These are phyloP conservation scores for Starmera pachycereana DNA, from an alignment of 805 yeast species.

Conservation along the genomic window DNA sequence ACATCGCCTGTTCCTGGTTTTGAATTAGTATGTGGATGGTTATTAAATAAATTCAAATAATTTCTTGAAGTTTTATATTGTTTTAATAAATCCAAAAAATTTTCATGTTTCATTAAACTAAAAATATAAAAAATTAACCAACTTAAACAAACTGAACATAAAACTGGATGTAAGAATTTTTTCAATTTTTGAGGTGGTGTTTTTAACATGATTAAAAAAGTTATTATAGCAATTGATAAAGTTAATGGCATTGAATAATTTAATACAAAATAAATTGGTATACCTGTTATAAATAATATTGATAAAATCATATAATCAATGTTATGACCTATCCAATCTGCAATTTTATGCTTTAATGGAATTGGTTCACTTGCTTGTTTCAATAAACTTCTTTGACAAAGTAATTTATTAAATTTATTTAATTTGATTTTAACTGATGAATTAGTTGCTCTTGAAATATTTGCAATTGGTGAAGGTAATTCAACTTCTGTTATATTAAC, in stretches of 20 bases:
- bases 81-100: slow-evolving; percentile 40
- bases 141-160: slow-evolving; percentile 55
- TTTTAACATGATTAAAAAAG: slow-evolving; percentile 39
- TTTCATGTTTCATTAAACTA: slow-evolving; percentile 37
- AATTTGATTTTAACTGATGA: slow-evolving; percentile 7
- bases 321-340: slow-evolving; percentile 29
- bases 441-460: slow-evolving; percentile 5
- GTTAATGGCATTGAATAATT: slow-evolving; percentile 55
- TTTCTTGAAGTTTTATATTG: slow-evolving; percentile 62
- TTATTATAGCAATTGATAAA: slow-evolving; percentile 44
- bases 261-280: slow-evolving; percentile 50
- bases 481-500: background rate
- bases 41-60: slow-evolving; percentile 47
- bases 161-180: slow-evolving; percentile 58
- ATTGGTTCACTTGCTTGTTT: slow-evolving; percentile 16
- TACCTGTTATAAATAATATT: slow-evolving; percentile 38
- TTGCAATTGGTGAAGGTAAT: slow-evolving; percentile 13
- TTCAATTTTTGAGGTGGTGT: slow-evolving; percentile 35
- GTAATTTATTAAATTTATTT: slow-evolving; percentile 6
- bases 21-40: slow-evolving; percentile 11
- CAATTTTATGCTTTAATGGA: slow-evolving; percentile 8
- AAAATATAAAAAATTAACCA: slow-evolving; percentile 53
- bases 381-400: slow-evolving; percentile 13
- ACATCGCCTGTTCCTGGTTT: slow-evolving; percentile 83
- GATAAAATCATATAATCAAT: slow-evolving; percentile 47